Conservation (phyloP, 768 basidiomycete genomes). For the Boletus speciosus region DNA sequence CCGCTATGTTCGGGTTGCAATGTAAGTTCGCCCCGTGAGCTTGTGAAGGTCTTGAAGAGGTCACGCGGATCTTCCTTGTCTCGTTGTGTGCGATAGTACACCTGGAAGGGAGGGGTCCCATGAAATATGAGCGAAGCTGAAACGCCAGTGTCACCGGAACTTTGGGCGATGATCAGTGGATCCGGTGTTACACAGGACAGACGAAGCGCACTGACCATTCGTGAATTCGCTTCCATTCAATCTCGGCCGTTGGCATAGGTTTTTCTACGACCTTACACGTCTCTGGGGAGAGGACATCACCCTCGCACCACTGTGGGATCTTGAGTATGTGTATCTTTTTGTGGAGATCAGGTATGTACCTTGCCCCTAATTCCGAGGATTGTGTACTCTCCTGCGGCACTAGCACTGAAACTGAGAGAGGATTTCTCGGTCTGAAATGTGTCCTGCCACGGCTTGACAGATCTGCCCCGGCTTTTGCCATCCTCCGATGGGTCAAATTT, state of each 20-base stretch:
- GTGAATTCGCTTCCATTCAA: conserved; percentile 85
- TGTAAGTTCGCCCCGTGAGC: conserved; percentile 76
- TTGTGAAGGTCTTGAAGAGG: conserved; percentile 54
- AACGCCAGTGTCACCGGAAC: conserved; percentile 90
- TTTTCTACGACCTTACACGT: conserved; percentile 72
- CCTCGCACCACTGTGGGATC: conserved; percentile 60
- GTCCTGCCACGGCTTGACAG: conserved; percentile 61
- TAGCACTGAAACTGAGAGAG: conserved; percentile 48
- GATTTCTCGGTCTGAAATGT: conserved; percentile 49
- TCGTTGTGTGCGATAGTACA: conserved; percentile 73
- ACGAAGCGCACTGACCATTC: conserved; percentile 61
- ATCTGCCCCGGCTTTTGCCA: conserved; percentile 36
- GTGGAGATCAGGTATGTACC: conserved; percentile 29
- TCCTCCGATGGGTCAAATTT: conserved; percentile 55
- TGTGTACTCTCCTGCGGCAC: conserved; percentile 73
- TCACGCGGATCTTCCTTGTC: conserved; percentile 64
- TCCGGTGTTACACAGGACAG: conserved; percentile 5
- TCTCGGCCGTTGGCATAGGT: conserved; percentile 77
- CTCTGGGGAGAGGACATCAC: conserved; percentile 82
- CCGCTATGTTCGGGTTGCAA: conserved; percentile 88
- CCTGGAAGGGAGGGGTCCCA: conserved; percentile 85
- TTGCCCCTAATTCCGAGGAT: conserved; percentile 70
- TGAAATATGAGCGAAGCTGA: conserved; percentile 82
- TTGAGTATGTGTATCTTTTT: conserved; percentile 1
- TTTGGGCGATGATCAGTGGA: conserved; percentile 26